phyloP scores from a whole-genome alignment of 352 stramenopile species.

The Saprolegnia parasitica region DNA sequence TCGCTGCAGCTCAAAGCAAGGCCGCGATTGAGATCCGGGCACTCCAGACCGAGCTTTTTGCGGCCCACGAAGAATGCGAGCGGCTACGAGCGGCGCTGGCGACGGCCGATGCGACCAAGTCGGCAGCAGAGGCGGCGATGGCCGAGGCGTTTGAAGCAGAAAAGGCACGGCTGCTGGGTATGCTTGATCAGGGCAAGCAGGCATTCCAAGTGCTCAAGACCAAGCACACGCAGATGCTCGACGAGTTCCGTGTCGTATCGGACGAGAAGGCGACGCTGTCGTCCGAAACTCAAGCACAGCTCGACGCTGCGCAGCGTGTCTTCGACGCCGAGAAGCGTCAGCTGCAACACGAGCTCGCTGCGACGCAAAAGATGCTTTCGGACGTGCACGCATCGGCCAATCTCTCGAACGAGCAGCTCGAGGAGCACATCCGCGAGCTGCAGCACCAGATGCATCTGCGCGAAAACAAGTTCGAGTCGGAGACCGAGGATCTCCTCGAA shows the following conservation, averaged over 20 bases:
- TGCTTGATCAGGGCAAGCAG: neutral
- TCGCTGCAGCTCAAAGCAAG: neutral
- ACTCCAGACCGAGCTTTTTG: neutral
- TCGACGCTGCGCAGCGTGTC: neutral
- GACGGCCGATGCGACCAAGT: neutral
- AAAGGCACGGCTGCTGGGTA: neutral
- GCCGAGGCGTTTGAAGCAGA: neutral
- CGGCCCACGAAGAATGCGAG: neutral
- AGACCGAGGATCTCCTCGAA: slow-evolving; percentile 23
- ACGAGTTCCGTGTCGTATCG: neutral
- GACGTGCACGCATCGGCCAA: slow-evolving; percentile 22
- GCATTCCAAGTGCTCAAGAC: slow-evolving; percentile 8
- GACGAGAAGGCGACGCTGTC: neutral
- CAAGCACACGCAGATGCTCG: neutral
- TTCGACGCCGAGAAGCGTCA: neutral
- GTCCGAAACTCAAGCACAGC: neutral
- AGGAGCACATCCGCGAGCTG: slow-evolving; percentile 26
- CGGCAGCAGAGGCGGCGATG: neutral
- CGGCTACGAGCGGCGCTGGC: neutral
- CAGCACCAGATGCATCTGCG: slow-evolving; percentile 21
- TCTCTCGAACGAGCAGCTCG: slow-evolving; percentile 9
- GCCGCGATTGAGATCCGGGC: neutral
- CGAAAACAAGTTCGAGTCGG: slow-evolving; percentile 25
- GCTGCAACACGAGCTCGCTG: neutral
- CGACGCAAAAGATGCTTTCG: slow-evolving; percentile 11